Base-by-base conservation (phyloP, 768 basidiomycete species). In the Lactarius evosmus region DNA sequence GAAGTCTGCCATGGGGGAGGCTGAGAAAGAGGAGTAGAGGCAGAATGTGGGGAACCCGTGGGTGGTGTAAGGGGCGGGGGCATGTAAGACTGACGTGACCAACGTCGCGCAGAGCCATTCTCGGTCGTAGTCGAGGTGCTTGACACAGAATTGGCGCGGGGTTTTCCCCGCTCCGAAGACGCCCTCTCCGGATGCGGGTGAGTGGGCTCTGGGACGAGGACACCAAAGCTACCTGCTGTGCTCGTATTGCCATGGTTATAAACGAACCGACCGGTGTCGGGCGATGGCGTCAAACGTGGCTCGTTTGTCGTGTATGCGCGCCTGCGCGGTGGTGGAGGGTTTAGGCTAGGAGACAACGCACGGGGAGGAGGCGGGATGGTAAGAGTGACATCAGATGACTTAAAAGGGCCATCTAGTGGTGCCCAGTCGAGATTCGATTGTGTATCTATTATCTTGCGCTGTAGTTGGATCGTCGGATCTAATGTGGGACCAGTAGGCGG, bases 1-100 rank as follows among this genome's bases (percentile, higher is more conserved):
- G 56, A 50, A 56, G 64, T 70, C 41, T 71, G 67, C 22, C 68
- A 62, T 2, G 55, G 30, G 22, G 53, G 4, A 40, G n/a, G 29
- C 51, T 66, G 52, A 7, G 67, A 27, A 8, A 61, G 36, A 19
- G 67, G 59, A 14, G 63, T 50, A 6, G 77, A 83, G 29, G 80
- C 72, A 17, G 81, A 79, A 4, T 85, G 84, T 32, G 83, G 79
- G 17, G 87, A 85, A 7, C 84, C 87, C 30, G 75, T 79, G 2
- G 87, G 85, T 11, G 86, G 86, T 5, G 82, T 82, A 55, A 78
- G 71, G 53, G 80, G 79, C 25, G 81, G 79, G 9, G 86, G 86
- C 33, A 80, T 61, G 33, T 61, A 65, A 22, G 72, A 71, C 58
- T 74, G 74, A 17, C 74, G 69, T 3, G 75, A 74, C 74, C 74